Evolutionary conservation across 2,329 filamentous ascomycete genomes (phyloP).

Genomic region (Fusarium beomiforme): DNA sequence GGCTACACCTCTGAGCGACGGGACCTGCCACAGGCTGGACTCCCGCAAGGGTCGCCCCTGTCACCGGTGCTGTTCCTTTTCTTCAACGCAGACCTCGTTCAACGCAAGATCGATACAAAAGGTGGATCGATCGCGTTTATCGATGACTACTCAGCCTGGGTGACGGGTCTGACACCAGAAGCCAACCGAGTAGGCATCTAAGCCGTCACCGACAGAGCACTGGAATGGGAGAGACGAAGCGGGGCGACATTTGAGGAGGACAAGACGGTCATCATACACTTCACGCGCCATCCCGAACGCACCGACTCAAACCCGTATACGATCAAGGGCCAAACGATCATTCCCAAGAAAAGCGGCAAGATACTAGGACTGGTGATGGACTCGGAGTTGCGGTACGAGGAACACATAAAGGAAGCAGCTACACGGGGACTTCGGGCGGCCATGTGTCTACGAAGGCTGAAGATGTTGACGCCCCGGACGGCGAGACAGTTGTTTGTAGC

Average conservation of each 20-base stretch:
- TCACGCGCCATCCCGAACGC: background rate
- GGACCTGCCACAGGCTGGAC: no score
- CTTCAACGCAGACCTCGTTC: no score
- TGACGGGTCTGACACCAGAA: no score
- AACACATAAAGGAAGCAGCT: background rate
- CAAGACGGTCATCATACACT: background rate
- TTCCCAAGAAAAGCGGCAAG: background rate
- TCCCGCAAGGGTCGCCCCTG: no score
- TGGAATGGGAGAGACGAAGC: no score
- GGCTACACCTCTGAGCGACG: no score
- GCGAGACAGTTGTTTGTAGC: background rate
- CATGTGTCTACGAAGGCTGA: background rate
- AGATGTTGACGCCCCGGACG: background rate
- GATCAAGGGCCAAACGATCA: background rate
- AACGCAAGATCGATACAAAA: no score
- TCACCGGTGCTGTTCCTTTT: no score
- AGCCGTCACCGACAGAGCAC: no score
- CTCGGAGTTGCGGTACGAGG: background rate
- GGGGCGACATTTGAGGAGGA: background rate
- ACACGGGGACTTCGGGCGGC: background rate
- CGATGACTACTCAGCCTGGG: no score
- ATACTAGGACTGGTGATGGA: background rate
- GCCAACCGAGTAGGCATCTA: no score
- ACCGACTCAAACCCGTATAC: background rate
- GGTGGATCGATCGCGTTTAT: no score